Conservation (phyloP, 495 filamentous ascomycete species). For the Amphirosellinia nigrospora region DNA sequence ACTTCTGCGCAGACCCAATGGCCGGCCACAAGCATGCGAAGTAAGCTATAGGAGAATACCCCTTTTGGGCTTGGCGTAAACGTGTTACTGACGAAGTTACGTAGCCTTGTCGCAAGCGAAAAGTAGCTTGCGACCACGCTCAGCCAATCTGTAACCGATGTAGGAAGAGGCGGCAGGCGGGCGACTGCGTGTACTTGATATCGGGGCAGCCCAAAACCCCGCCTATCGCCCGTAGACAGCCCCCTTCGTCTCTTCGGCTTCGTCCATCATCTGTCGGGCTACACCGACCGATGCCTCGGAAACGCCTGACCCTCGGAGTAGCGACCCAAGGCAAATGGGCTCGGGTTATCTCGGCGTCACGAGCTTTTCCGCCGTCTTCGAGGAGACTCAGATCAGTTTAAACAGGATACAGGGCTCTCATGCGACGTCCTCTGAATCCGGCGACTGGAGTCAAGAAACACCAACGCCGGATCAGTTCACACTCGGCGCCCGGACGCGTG, state of each 20-base stretch:
- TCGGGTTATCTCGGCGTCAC: constrained; percentile 59
- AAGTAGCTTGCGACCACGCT: constrained; percentile 42
- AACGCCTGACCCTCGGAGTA: constrained; percentile 15
- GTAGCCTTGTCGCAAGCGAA: constrained; percentile 43
- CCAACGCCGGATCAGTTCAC: constrained; percentile 4
- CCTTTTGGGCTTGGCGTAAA: neutral
- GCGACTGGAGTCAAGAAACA: constrained; percentile 32
- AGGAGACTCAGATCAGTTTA: constrained; percentile 45
- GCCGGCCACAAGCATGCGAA: constrained; percentile 38
- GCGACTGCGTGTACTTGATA: constrained; percentile 35
- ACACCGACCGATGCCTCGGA: constrained; percentile 4
- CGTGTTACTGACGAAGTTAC: constrained; percentile 15
- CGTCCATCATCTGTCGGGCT: neutral
- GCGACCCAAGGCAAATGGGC: constrained; percentile 44
- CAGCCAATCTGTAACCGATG: constrained; percentile 40
- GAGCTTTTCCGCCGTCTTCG: constrained; percentile 56
- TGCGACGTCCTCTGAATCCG: constrained; percentile 36
- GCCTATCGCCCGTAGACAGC: constrained; percentile 23
- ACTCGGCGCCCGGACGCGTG: constrained; percentile 25
- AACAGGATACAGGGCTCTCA: constrained; percentile 29
- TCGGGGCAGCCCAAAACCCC: constrained; percentile 16
- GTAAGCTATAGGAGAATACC: constrained; percentile 25
- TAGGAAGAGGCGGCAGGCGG: constrained; percentile 32
- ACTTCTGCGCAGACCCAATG: constrained; percentile 35
- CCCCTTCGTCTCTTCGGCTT: constrained; percentile 17